Base-by-base conservation (phyloP, 1,139 yeast genomes). In the Saccharomyces hybrid region DNA sequence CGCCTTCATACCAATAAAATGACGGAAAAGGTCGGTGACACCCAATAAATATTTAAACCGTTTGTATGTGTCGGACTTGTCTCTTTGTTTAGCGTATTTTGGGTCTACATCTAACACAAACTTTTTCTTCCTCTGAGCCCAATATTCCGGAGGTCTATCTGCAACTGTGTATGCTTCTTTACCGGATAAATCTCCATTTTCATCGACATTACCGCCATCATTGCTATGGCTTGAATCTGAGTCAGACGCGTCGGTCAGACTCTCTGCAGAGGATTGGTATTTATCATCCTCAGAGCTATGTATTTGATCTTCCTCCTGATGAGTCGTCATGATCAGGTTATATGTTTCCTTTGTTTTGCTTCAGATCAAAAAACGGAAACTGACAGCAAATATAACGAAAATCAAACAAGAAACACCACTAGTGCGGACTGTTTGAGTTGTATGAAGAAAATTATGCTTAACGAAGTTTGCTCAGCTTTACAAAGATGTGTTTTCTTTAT, bases 11-110 rank as follows among this genome's bases (percentile, higher is more conserved):
- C 81, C 78, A 59, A 86, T 80, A 65, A 86, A 86, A 66, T 84
- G 88, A 52, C 82, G 79, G 68, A 86, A 86, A 50, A 86, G 73
- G 42, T 79, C 82, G 0, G 93, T 85, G 50, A 86, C 70, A 0
- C 88, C 85, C 47, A 86, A 69, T 48, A 86, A 73, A 65, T 86
- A 83, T 60, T 79, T 80, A 71, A 85, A 86, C 62, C 91, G 72
- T 61, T 80, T 79, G 49, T 65, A 66, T 0, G 96, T 83, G 66
- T 89, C 96, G 57, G 78, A 81, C 44, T 76, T 80, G 64, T 85
- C 89, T 55, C 77, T 78, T 42, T 73, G 73, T 55, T 79, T 76
- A 50, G 86, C 89, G 3, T 75, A 72, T 60, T 80, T 79, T 4
- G 86, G 82, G 60, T 84, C 89, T 2, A 73, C 72, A 29, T 75